Conservation (phyloP, 2,329 filamentous ascomycete genomes). For the Colletotrichum magnum region DNA sequence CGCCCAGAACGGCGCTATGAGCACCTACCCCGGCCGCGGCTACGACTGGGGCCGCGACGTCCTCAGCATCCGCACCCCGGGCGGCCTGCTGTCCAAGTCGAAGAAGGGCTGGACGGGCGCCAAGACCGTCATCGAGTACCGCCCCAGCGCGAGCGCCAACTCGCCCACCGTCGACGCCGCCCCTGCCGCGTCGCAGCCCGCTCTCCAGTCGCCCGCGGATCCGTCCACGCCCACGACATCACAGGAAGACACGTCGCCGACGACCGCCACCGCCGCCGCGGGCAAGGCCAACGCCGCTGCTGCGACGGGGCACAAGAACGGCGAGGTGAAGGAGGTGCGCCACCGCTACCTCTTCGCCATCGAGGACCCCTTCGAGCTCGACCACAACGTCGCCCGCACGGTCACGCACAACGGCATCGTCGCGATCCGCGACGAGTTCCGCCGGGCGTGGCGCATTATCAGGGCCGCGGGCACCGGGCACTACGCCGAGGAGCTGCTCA, state of each 20-base stretch:
- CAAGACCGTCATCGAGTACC: slow-evolving; percentile 67
- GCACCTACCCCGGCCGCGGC: slow-evolving; percentile 63
- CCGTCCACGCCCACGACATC: neutral
- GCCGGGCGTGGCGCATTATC: slow-evolving; percentile 83
- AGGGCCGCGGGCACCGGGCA: slow-evolving; percentile 61
- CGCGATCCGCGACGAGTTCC: slow-evolving; percentile 86
- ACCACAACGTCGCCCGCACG: slow-evolving; percentile 90
- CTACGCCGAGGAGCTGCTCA: slow-evolving; percentile 64
- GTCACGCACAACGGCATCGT: slow-evolving; percentile 88
- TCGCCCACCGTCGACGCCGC: slow-evolving; percentile 16
- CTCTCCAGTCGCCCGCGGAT: slow-evolving; percentile 13
- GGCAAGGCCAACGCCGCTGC: slow-evolving; percentile 6
- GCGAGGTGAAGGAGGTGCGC: slow-evolving; percentile 76
- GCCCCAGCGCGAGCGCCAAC: slow-evolving; percentile 27
- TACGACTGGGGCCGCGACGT: slow-evolving; percentile 89
- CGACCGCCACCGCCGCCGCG: slow-evolving; percentile 24
- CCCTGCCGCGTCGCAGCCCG: slow-evolving; percentile 9
- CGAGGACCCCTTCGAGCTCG: slow-evolving; percentile 90
- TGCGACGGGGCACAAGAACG: slow-evolving; percentile 46
- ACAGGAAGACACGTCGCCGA: slow-evolving; percentile 22
- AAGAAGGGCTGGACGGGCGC: slow-evolving; percentile 91
- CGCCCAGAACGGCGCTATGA: slow-evolving; percentile 71
- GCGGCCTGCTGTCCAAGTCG: slow-evolving; percentile 80
- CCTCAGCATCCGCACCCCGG: slow-evolving; percentile 79
- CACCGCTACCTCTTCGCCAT: slow-evolving; percentile 90